Percentiles rank a stretch among this genome's conserved stretches.
These are phyloP conservation scores for Camellia granthamiana DNA, from an alignment of 148 eudicot species.

Conservation along the genomic window DNA sequence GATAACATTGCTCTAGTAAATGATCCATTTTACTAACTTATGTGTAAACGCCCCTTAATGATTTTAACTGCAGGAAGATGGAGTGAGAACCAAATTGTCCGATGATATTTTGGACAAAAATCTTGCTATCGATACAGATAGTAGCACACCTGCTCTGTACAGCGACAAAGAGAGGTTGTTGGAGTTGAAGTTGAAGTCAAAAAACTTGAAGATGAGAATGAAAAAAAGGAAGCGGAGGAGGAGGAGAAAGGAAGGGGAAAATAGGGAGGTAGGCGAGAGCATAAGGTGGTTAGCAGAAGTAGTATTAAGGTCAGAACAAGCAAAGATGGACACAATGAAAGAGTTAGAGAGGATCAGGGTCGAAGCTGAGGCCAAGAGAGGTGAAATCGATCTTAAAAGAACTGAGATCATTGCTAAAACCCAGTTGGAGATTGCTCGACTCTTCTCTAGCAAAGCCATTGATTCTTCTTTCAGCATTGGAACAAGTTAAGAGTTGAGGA, in stretches of 20 bases:
- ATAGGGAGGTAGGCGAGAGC: slow-evolving; percentile 61
- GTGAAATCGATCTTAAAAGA: slow-evolving; percentile 70
- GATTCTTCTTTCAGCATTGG: slow-evolving; percentile 58
- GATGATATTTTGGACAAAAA: slow-evolving; percentile 19
- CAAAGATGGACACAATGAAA: slow-evolving; percentile 67
- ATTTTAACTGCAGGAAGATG: slow-evolving; percentile 9
- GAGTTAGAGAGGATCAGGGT: slow-evolving; percentile 85
- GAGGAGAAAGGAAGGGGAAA: slow-evolving; percentile 31
- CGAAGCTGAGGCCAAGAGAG: slow-evolving; percentile 76
- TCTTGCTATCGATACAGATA: slow-evolving; percentile 37
- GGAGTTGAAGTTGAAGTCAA: slow-evolving; percentile 17
- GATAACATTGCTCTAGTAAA: background rate
- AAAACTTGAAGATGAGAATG: slow-evolving; percentile 20
- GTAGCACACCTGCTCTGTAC: slow-evolving; percentile 67
- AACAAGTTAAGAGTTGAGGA: slow-evolving; percentile 21
- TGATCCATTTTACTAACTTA: no score
- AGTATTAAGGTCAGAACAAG: slow-evolving; percentile 59
- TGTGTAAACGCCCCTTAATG: background rate
- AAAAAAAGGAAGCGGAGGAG: slow-evolving; percentile 44
- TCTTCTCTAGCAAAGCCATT: slow-evolving; percentile 57
- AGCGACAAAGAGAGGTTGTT: slow-evolving; percentile 30
- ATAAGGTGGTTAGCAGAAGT: slow-evolving; percentile 73
- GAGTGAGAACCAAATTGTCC: background rate
- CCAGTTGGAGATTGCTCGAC: slow-evolving; percentile 80
- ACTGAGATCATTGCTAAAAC: slow-evolving; percentile 87